These are phyloP conservation scores for Pichia nakasei DNA, from an alignment of 805 yeast genomes.

Conservation along the genomic window DNA sequence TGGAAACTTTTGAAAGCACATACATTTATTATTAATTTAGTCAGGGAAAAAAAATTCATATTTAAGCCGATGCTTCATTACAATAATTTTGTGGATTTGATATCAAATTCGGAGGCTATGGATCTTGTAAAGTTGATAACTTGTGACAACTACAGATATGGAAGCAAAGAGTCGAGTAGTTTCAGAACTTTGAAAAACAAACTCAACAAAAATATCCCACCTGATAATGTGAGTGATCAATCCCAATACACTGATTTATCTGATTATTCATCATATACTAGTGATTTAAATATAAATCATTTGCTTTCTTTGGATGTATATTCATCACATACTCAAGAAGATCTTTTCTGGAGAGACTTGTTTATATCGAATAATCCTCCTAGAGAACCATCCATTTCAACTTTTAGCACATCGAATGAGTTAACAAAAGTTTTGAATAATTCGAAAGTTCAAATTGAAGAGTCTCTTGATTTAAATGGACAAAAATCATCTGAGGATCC, in stretches of 20 bases:
- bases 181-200: conserved; percentile 1
- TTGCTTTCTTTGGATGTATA: background rate
- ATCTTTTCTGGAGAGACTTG: conserved; percentile 5
- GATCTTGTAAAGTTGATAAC: conserved; percentile 9
- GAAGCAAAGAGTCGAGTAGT: background rate
- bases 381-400: too few species aligned
- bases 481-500: background rate
- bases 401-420: background rate
- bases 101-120: conserved; percentile 13
- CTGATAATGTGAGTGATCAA: background rate
- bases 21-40: conserved; percentile 29
- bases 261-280: background rate
- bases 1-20: conserved; percentile 60
- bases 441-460: background rate
- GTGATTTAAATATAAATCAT: background rate
- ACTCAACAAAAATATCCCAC: background rate
- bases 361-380: background rate
- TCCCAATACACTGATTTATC: background rate
- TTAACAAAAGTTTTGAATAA: background rate
- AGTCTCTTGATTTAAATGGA: background rate
- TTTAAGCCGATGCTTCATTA: conserved; percentile 1
- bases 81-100: conserved; percentile 14
- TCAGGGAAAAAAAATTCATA: conserved; percentile 16
- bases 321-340: conserved; percentile 3
- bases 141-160: background rate